Percentiles rank a stretch among this genome's conserved stretches.
Conservation (phyloP, 1,284 basidiomycete species). For the Ceratobasidium sp. region DNA sequence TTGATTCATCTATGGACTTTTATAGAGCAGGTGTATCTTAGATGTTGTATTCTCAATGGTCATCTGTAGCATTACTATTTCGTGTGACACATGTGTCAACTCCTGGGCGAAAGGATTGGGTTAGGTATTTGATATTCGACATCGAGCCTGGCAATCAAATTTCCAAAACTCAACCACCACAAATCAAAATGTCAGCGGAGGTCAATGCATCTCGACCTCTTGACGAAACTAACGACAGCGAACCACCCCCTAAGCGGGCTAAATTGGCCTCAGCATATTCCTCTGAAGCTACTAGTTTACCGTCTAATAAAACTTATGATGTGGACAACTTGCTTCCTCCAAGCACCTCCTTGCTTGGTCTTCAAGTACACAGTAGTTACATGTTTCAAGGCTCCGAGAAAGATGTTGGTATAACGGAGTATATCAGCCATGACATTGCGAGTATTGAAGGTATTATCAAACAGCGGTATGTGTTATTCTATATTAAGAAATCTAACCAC, state of each 20-base stretch:
- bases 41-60: constrained; percentile 21
- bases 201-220: constrained; percentile 23
- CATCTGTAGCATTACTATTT: constrained; percentile 24
- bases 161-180: constrained; percentile 29
- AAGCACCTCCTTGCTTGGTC: constrained; percentile 64
- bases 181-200: constrained; percentile 20
- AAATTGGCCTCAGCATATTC: constrained; percentile 3
- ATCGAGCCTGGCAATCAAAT: neutral
- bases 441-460: constrained; percentile 93
- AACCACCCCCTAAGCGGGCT: constrained; percentile 39
- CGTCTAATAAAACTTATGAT: constrained; percentile 44
- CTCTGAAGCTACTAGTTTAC: neutral
- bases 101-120: too few species aligned
- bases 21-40: constrained; percentile 29
- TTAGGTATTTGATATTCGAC: neutral
- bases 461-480: constrained; percentile 75
- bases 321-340: constrained; percentile 74
- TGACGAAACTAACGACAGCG: constrained; percentile 10
- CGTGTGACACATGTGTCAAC: too few species aligned
- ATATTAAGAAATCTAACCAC: neutral
- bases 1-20: constrained; percentile 43
- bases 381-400: constrained; percentile 77
- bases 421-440: constrained; percentile 78
- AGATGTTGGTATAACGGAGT: constrained; percentile 93
- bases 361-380: constrained; percentile 62